Evolutionary conservation across 345 rosid species (phyloP).

Genomic region (Salix dunnii): DNA sequence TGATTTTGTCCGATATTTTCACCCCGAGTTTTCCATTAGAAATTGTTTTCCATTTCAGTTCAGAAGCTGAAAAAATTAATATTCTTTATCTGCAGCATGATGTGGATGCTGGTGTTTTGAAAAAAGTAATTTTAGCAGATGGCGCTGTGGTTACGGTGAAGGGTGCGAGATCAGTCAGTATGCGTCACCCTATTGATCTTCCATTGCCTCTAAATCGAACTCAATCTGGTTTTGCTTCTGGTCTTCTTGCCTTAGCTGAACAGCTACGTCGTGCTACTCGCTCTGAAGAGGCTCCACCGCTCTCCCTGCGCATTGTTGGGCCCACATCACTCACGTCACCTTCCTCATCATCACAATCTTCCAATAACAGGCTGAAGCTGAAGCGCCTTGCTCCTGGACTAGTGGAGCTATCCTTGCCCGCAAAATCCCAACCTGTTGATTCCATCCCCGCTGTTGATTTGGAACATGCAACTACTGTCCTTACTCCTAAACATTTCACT

Average conservation of each 20-base stretch:
- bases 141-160: constrained; percentile 86
- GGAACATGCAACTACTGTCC: constrained; percentile 42
- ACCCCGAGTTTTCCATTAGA: neutral
- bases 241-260: constrained; percentile 77
- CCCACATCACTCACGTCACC: constrained; percentile 73
- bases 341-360: constrained; percentile 40
- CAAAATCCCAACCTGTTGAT: constrained; percentile 36
- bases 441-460: constrained; percentile 33
- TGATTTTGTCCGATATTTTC: neutral
- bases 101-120: constrained; percentile 92
- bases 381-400: constrained; percentile 91
- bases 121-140: constrained; percentile 82
- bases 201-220: constrained; percentile 71
- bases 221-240: constrained; percentile 65
- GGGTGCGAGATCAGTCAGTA: constrained; percentile 94
- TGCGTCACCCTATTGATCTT: constrained; percentile 81
- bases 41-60: neutral
- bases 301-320: constrained; percentile 89
- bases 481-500: constrained; percentile 67
- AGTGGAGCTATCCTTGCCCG: constrained; percentile 59
- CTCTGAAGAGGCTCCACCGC: constrained; percentile 45
- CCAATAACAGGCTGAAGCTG: constrained; percentile 66
- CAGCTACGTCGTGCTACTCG: constrained; percentile 58
- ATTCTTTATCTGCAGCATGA: constrained; percentile 62
- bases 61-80: neutral